Conservation (phyloP, 768 basidiomycete genomes). For the Auriculariales sp. region DNA sequence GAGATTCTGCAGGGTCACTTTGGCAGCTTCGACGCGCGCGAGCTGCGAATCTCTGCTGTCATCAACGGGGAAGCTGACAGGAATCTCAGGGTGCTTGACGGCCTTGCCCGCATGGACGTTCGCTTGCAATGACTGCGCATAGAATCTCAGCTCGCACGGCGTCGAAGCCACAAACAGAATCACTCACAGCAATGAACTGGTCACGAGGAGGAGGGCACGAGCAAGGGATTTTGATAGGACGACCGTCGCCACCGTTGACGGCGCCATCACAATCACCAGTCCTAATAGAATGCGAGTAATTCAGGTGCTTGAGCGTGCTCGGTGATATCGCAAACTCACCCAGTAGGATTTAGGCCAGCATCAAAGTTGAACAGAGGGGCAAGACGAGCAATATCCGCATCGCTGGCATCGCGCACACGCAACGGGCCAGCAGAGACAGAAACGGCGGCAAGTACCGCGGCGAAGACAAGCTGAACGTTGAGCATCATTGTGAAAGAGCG, state of each 20-base stretch:
- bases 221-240: conserved; percentile 47
- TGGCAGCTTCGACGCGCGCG: conserved; percentile 41
- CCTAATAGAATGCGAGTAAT: conserved; percentile 3
- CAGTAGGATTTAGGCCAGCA: conserved; percentile 46
- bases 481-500: neutral
- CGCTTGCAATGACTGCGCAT: conserved; percentile 22
- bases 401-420: neutral
- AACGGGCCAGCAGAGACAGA: neutral
- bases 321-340: neutral
- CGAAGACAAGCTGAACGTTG: neutral
- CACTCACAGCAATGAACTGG: conserved; percentile 29
- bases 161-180: neutral
- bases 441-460: neutral
- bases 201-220: conserved; percentile 43
- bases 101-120: conserved; percentile 49
- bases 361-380: conserved; percentile 45
- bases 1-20: conserved; percentile 62
- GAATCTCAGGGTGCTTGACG: conserved; percentile 47
- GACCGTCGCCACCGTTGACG: conserved; percentile 38
- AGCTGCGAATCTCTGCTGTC: conserved; percentile 34
- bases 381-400: conserved; percentile 13
- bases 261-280: conserved; percentile 30
- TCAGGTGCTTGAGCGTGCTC: neutral
- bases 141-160: neutral
- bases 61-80: conserved; percentile 49